phyloP scores from a whole-genome alignment of 306 rosid genomes.

The Ochetophila trinervis region DNA sequence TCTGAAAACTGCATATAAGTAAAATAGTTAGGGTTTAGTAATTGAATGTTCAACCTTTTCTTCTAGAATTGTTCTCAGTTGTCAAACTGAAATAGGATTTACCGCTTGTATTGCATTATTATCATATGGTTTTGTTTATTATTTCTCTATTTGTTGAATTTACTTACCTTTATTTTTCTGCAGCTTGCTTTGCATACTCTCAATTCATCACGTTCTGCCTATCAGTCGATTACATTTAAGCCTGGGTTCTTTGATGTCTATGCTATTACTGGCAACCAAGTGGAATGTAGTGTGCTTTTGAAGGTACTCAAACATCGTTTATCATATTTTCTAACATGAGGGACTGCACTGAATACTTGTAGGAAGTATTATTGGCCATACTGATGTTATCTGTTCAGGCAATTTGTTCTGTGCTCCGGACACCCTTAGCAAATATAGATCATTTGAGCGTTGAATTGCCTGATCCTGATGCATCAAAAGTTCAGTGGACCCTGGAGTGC shows the following conservation, averaged over 20 bases:
- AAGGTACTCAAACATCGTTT: constrained; percentile 47
- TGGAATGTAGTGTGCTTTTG: constrained; percentile 78
- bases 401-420: constrained; percentile 80
- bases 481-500: constrained; percentile 83
- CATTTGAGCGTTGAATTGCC: constrained; percentile 61
- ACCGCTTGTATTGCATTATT: background rate
- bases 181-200: constrained; percentile 77
- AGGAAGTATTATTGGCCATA: constrained; percentile 6
- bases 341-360: background rate
- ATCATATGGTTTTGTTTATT: background rate
- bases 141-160: background rate
- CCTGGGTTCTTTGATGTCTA: constrained; percentile 71
- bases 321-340: background rate
- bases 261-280: constrained; percentile 47
- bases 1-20: background rate
- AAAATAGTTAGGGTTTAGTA: constrained; percentile 29
- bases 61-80: too few relatives aligned
- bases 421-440: constrained; percentile 71
- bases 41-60: background rate
- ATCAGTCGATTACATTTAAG: constrained; percentile 60
- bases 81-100: background rate
- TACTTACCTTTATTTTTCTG: too few relatives aligned
- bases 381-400: constrained; percentile 54
- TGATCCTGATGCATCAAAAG: constrained; percentile 67
- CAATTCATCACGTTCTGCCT: constrained; percentile 81